Conservation (phyloP, 2,329 filamentous ascomycete genomes). For the Beauveria asiatica region DNA sequence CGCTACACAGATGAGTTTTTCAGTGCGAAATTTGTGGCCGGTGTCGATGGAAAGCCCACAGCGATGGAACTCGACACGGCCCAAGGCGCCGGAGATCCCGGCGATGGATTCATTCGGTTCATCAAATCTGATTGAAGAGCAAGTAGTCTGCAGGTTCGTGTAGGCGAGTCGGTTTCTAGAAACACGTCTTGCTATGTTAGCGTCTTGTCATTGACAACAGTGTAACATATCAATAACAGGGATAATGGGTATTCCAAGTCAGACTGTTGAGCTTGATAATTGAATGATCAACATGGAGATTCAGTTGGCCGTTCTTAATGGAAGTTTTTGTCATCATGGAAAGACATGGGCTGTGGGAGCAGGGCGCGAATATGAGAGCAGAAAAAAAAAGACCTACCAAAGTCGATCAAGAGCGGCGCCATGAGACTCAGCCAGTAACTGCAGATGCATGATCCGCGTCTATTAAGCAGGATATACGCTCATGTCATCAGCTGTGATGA, state of each 20-base stretch:
- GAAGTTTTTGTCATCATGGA: slow-evolving; percentile 47
- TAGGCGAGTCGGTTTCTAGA: neutral
- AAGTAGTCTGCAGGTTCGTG: neutral
- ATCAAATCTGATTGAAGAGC: neutral
- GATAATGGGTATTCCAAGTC: slow-evolving; percentile 24
- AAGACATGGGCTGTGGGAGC: slow-evolving; percentile 11
- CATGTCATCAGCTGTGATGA: neutral
- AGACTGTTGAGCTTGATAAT: slow-evolving; percentile 60
- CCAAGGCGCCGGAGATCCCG: neutral
- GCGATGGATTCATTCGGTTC: slow-evolving; percentile 5
- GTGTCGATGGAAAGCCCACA: neutral
- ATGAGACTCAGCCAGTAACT: neutral
- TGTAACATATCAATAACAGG: slow-evolving; percentile 1
- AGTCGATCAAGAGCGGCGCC: neutral
- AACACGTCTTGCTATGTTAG: slow-evolving; percentile 6
- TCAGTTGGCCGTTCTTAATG: slow-evolving; percentile 61
- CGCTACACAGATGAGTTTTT: neutral
- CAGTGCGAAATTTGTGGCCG: neutral
- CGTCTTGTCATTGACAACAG: neutral
- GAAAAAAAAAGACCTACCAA: slow-evolving; percentile 3
- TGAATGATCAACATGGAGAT: slow-evolving; percentile 46
- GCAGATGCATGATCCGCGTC: neutral
- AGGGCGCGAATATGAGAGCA: slow-evolving; percentile 12
- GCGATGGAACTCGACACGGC: neutral
- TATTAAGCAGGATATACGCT: neutral